Evolutionary conservation across 2,329 filamentous ascomycete species (phyloP).

Genomic region (Leptographium radiaticola): DNA sequence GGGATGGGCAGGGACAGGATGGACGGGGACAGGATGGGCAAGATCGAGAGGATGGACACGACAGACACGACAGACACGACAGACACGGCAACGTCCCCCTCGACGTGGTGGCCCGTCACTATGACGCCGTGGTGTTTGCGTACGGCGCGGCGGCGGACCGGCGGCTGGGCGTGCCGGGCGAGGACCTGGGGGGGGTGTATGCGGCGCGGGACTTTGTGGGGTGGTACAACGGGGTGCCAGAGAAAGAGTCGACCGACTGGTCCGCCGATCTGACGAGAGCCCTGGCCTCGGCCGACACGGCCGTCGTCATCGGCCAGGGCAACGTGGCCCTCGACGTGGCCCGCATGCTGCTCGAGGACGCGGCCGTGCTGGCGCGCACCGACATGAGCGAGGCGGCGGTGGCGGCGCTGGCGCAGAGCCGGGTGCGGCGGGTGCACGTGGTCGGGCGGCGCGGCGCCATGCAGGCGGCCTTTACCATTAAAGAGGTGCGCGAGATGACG

Average conservation of each 20-base stretch:
- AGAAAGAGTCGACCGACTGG: too few relatives aligned
- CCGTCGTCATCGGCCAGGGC: slow-evolving; percentile 82
- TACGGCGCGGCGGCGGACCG: slow-evolving; percentile 85
- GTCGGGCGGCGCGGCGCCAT: slow-evolving; percentile 80
- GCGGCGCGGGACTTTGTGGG: slow-evolving; percentile 90
- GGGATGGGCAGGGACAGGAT: neutral
- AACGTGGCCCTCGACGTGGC: slow-evolving; percentile 95
- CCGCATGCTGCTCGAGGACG: slow-evolving; percentile 65
- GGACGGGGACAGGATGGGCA: neutral
- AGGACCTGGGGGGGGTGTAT: slow-evolving; percentile 64
- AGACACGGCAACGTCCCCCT: slow-evolving; percentile 44
- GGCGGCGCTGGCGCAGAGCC: slow-evolving; percentile 57
- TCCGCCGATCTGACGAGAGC: slow-evolving; percentile 39
- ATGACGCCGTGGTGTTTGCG: slow-evolving; percentile 83
- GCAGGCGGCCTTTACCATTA: slow-evolving; percentile 93
- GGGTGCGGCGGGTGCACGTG: slow-evolving; percentile 68
- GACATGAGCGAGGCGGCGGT: slow-evolving; percentile 84
- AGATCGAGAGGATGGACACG: neutral
- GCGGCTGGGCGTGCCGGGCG: slow-evolving; percentile 65
- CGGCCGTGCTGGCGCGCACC: slow-evolving; percentile 62
- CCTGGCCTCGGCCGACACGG: slow-evolving; percentile 63
- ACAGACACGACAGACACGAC: neutral
- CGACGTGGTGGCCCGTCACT: slow-evolving; percentile 58
- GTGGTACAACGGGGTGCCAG: slow-evolving; percentile 95
- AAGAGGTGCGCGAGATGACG: slow-evolving; percentile 81